Conservation (phyloP, 495 filamentous ascomycete species). For the Neurospora sp. region DNA sequence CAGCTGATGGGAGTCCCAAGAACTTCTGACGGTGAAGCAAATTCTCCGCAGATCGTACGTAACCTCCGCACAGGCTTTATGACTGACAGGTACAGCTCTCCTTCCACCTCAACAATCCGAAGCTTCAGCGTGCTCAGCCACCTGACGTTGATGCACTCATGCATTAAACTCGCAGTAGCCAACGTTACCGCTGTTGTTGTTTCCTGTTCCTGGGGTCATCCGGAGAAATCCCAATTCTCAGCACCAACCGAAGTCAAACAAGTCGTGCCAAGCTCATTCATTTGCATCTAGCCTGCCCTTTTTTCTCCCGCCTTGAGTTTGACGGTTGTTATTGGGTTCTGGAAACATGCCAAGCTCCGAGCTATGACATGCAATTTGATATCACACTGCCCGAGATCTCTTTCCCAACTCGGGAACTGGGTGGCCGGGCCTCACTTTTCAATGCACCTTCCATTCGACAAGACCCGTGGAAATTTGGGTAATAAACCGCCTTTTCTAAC, state of each 20-base stretch:
- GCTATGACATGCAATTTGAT: background rate
- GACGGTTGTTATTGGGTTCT: background rate
- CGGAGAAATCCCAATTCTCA: background rate
- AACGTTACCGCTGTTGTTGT: background rate
- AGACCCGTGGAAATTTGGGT: background rate
- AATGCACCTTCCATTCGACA: background rate
- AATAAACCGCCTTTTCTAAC: background rate
- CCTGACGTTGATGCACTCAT: background rate
- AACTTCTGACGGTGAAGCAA: background rate
- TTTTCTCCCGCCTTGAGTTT: background rate
- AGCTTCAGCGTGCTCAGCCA: background rate
- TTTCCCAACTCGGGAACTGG: background rate
- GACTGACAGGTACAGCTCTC: background rate
- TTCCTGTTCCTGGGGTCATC: background rate
- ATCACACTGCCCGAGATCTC: background rate
- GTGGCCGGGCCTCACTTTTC: background rate
- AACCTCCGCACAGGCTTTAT: background rate
- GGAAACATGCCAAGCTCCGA: background rate
- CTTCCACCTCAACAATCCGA: background rate
- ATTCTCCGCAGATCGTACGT: background rate
- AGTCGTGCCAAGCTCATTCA: background rate
- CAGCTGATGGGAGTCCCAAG: background rate
- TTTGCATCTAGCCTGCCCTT: background rate
- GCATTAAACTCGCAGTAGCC: background rate
- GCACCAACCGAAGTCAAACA: background rate